Percentiles rank a stretch among this genome's conserved stretches.
Conservation (phyloP, 495 filamentous ascomycete species). For the Hyaloscypha finlandica region DNA sequence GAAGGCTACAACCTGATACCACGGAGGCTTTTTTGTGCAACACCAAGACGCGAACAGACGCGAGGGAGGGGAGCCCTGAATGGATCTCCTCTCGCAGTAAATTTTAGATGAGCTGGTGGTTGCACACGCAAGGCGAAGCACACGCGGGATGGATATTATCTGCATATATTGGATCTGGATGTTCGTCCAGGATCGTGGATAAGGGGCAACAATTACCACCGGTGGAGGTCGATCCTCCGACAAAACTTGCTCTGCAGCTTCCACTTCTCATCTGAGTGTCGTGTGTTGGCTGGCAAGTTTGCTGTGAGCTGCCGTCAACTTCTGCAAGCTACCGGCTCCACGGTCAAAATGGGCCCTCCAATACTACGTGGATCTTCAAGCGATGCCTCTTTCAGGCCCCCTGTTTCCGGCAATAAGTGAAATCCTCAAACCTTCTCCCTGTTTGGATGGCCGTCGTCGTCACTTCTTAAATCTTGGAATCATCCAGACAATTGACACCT, state of each 20-base stretch:
- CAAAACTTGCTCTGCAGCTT: conserved; percentile 16
- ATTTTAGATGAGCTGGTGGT: neutral
- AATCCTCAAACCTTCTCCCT: neutral
- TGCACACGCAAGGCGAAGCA: neutral
- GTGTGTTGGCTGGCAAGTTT: neutral
- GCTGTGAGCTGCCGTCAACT: neutral
- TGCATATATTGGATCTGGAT: conserved; percentile 32
- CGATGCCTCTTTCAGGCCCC: conserved; percentile 5
- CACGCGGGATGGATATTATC: conserved; percentile 9
- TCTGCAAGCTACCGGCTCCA: conserved; percentile 7
- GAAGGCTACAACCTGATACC: neutral
- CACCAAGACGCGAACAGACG: neutral
- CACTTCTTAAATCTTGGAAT: neutral
- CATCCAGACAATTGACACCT: neutral
- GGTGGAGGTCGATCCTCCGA: conserved; percentile 24
- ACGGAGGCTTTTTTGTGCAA: neutral
- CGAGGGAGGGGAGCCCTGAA: neutral
- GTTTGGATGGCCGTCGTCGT: conserved; percentile 4
- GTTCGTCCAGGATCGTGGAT: conserved; percentile 19
- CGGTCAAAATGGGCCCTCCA: conserved; percentile 6
- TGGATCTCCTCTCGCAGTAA: neutral
- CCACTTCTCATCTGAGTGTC: neutral
- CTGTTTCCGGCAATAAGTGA: neutral
- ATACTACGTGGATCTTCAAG: neutral
- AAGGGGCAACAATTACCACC: conserved; percentile 20